Evolutionary conservation across 176 grass and related monocot species (phyloP).

Genomic region (Dactylis glomerata): DNA sequence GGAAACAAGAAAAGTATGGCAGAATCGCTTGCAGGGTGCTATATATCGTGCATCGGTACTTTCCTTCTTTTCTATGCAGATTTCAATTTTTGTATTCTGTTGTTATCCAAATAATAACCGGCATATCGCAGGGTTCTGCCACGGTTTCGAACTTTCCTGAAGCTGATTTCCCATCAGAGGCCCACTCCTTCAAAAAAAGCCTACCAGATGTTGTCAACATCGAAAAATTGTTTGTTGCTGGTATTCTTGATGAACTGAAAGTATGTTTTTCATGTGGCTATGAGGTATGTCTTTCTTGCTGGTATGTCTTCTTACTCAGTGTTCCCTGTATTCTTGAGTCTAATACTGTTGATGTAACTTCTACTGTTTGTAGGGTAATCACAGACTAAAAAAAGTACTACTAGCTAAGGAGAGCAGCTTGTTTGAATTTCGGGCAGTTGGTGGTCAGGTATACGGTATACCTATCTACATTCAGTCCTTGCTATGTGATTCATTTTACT

Average conservation of each 20-base stretch:
- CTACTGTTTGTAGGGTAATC: slow-evolving; percentile 51
- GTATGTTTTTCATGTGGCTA: slow-evolving; percentile 85
- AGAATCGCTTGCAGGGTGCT: slow-evolving; percentile 82
- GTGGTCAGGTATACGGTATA: slow-evolving; percentile 81
- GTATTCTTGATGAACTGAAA: slow-evolving; percentile 90
- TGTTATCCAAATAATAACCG: slow-evolving; percentile 24
- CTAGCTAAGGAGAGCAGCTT: slow-evolving; percentile 74
- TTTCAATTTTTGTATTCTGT: slow-evolving; percentile 26
- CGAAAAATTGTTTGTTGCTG: slow-evolving; percentile 88
- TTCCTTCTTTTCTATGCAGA: slow-evolving; percentile 17
- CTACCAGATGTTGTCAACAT: slow-evolving; percentile 47
- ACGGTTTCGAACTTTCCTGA: slow-evolving; percentile 59
- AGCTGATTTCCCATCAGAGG: slow-evolving; percentile 29
- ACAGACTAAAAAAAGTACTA: slow-evolving; percentile 73
- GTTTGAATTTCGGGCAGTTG: slow-evolving; percentile 93
- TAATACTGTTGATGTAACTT: slow-evolving; percentile 15
- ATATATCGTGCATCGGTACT: slow-evolving; percentile 98
- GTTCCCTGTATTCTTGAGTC: slow-evolving; percentile 27
- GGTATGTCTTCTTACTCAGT: not conserved
- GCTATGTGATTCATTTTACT: slow-evolving; percentile 17
- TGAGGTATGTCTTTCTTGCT: slow-evolving; percentile 53
- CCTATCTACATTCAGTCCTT: not conserved
- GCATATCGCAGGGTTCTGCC: slow-evolving; percentile 65
- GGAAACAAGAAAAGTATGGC: slow-evolving; percentile 71
- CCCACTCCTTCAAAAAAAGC: slow-evolving; percentile 49